Conservation (phyloP, 129 eudicot species). For the Helianthus annuus region HanXRQr2.0-SUNRISE NC_035439.2:145973753-145974252, state of each 20-base stretch:
- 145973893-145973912: constrained; percentile 35
- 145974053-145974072: constrained; percentile 24
- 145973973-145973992: constrained; percentile 55
- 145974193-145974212: constrained; percentile 41
- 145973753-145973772: too few species aligned
- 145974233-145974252: constrained; percentile 7
- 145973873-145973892: constrained; percentile 67
- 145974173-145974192: constrained; percentile 56
- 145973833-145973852: constrained; percentile 57
- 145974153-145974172: constrained; percentile 67
- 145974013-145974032: constrained; percentile 66
- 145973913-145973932: constrained; percentile 38
- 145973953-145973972: constrained; percentile 60
- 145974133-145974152: constrained; percentile 31
- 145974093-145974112: constrained; percentile 57
- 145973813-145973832: constrained; percentile 76
- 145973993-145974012: constrained; percentile 42
- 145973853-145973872: constrained; percentile 27
- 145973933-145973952: constrained; percentile 77
- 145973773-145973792: not conserved
- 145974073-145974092: constrained; percentile 38
- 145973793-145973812: constrained; percentile 27
- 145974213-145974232: constrained; percentile 47
- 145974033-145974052: constrained; percentile 45
- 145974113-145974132: constrained; percentile 62